Conservation (phyloP, 2,329 filamentous ascomycete genomes). For the Scedosporium aurantiacum region DNA sequence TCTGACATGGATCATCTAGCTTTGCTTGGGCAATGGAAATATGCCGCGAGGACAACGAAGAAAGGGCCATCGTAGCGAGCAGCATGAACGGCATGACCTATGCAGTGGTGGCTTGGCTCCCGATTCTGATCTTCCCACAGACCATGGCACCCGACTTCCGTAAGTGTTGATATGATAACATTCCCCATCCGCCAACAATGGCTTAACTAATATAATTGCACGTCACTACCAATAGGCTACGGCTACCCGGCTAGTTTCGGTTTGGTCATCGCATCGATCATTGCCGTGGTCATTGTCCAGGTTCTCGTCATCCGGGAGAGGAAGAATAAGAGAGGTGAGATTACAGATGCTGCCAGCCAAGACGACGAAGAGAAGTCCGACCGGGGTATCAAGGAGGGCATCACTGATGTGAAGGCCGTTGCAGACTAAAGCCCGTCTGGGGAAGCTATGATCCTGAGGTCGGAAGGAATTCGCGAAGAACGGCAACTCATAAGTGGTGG, state of each 20-base stretch:
- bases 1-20: conserved; percentile 11
- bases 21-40: conserved; percentile 41
- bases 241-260: conserved; percentile 11
- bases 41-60: conserved; percentile 44
- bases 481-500: no score
- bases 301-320: conserved; percentile 7
- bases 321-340: conserved; percentile 2
- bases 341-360: conserved; percentile 1
- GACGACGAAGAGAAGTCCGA: conserved; percentile 1
- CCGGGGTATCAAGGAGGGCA: background rate
- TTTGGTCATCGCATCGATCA: conserved; percentile 8
- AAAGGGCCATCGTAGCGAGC: conserved; percentile 53
- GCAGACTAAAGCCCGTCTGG: background rate
- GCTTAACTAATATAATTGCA: background rate
- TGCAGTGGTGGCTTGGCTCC: conserved; percentile 59
- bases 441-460: no score
- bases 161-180: background rate
- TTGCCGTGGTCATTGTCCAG: conserved; percentile 2
- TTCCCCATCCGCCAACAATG: background rate
- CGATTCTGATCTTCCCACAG: conserved; percentile 55
- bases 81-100: conserved; percentile 61
- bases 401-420: conserved; percentile 3
- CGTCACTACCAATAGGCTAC: conserved; percentile 2
- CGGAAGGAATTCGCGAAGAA: no score
- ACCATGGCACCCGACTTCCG: conserved; percentile 39